Percentiles rank a stretch among this genome's conserved stretches.
Evolutionary conservation across 75 land plant species (phyloP).

Genomic region (Sequoia sempervirens): DNA sequence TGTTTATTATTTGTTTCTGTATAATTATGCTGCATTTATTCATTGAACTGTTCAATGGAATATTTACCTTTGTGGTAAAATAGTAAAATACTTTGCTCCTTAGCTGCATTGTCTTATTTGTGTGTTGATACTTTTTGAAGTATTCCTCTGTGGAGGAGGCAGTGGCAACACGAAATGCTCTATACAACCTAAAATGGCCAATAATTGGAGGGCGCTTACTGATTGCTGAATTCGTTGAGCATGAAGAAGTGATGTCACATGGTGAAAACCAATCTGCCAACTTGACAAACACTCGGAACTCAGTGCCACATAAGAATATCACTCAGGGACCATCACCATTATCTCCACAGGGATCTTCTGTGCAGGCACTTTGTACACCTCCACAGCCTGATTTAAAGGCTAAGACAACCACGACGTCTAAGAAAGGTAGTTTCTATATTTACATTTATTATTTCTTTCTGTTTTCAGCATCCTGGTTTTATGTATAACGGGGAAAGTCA

Average conservation of each 20-base stretch:
- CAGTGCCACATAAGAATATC: slow-evolving; percentile 3
- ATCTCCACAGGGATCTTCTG: not conserved
- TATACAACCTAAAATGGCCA: slow-evolving; percentile 46
- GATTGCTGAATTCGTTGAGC: slow-evolving; percentile 45
- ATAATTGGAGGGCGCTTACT: slow-evolving; percentile 35
- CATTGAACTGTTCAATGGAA: not conserved
- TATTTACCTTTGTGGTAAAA: not conserved
- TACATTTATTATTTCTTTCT: not conserved
- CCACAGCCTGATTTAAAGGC: not conserved
- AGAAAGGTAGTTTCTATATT: not conserved
- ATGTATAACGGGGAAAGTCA: not conserved
- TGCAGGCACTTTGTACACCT: not conserved
- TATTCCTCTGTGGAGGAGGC: slow-evolving; percentile 48
- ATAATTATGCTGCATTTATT: not conserved
- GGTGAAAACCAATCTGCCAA: slow-evolving; percentile 23
- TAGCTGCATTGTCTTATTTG: slow-evolving; percentile 3
- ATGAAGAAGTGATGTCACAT: slow-evolving; percentile 28
- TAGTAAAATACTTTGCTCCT: not conserved
- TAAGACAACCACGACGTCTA: not conserved
- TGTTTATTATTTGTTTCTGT: too few species aligned
- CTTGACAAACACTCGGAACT: slow-evolving; percentile 5
- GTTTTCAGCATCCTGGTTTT: not conserved
- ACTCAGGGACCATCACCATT: not conserved
- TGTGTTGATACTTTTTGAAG: slow-evolving; percentile 21
- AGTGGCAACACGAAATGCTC: slow-evolving; percentile 34